Base-by-base conservation (phyloP, 148 eudicot species). In the Rhododendron kiyosumense region DNA sequence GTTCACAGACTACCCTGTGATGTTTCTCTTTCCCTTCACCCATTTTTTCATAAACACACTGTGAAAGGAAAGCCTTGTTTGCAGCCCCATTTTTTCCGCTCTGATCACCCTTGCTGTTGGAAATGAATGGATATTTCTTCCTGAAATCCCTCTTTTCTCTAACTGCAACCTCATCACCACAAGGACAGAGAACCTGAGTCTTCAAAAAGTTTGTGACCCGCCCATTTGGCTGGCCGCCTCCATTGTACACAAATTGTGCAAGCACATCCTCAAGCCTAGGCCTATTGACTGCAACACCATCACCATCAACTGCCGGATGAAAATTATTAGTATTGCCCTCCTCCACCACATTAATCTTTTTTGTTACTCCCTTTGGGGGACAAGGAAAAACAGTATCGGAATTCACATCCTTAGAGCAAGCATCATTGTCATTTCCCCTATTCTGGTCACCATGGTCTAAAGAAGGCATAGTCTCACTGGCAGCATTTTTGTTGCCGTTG, bases 211-310 rank as follows among this genome's bases (percentile, higher is more conserved):
- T 20, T 0, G 34, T 84, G 79, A 3, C 30, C 24, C 28, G 84
- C 30, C 78, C 51, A 77, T 49, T 90, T 51, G 65, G 22, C 17
- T 51, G n/a, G 17, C 49, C 38, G 41, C 36, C 41, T 38, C 89
- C 85, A 78, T 86, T 86, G 87, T 84, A 92, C 38, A 78, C 48
- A 88, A 84, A 92, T 82, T 85, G 84, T 45, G 91, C 86, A n/a
- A 92, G 75, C 2, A 92, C 12, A 65, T 88, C 86, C 43, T 88
- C 91, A 81, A 89, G 14, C 28, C 43, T 43, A 52, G 61, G 61
- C 22, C 61, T 12, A 78, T 22, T 78, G 79, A 38, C n/a, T 38
- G 11, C 79, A 76, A 76, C 3, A 9, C 26, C 46, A 36, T 76
- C 48, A 38, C 79, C 79, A 76, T 76, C n/a, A 76, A 17, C 24